A percentile compares a stretch with the other conserved stretches of the same genome.
phyloP scores from a whole-genome alignment of 108 stramenopile species.

The Skeletonema tropicum region DNA sequence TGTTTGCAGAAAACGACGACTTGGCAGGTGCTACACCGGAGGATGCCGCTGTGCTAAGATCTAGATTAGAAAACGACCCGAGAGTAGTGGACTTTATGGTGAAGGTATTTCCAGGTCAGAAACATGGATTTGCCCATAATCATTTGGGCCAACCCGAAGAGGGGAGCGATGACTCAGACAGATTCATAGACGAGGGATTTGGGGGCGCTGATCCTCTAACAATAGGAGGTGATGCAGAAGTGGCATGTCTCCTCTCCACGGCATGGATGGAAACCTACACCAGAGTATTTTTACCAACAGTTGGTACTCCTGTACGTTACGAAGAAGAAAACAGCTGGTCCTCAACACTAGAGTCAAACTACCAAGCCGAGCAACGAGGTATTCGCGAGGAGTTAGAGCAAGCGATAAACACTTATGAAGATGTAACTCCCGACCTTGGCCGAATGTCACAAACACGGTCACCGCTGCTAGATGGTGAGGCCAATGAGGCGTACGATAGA shows the following conservation, averaged over 20 bases:
- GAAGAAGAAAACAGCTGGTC: conserved; percentile 70
- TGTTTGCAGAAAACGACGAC: conserved; percentile 76
- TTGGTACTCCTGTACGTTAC: conserved; percentile 59
- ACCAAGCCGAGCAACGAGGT: conserved; percentile 54
- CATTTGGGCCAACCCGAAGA: conserved; percentile 36
- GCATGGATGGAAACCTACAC: conserved; percentile 90
- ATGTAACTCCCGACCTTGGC: conserved; percentile 58
- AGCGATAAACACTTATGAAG: conserved; percentile 59
- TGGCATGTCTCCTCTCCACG: conserved; percentile 83
- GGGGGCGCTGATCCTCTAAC: conserved; percentile 58
- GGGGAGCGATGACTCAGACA: conserved; percentile 32
- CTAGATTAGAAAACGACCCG: conserved; percentile 62
- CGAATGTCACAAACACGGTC: conserved; percentile 56
- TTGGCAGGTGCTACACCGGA: conserved; percentile 69
- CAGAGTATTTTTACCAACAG: conserved; percentile 79
- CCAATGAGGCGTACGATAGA: conserved; percentile 42
- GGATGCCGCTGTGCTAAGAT: conserved; percentile 70
- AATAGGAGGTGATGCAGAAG: conserved; percentile 71
- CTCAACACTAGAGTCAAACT: conserved; percentile 36
- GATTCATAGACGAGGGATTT: conserved; percentile 74
- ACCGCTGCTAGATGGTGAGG: conserved; percentile 31
- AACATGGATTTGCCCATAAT: conserved; percentile 82
- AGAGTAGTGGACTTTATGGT: conserved; percentile 83
- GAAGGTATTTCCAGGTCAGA: conserved; percentile 81
- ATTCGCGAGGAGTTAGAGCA: conserved; percentile 75